Evolutionary conservation across 805 yeast species (phyloP), one percentile per base, ranked within the genome.

Genomic region (Sugiyamaella smithiae): DNA sequence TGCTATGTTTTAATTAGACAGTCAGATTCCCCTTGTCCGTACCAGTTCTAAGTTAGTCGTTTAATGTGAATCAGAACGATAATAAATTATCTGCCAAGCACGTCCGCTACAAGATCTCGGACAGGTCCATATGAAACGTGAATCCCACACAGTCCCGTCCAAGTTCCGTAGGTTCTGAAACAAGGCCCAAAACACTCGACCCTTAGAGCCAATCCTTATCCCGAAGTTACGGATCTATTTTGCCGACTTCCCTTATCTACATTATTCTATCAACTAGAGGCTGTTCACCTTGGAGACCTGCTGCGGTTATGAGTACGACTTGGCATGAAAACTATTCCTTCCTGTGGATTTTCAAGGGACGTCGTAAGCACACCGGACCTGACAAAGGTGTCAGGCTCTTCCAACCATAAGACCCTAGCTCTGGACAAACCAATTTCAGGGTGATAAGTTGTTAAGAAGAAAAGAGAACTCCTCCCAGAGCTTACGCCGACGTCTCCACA

Each of bases 261-360:
- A 64, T 67, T 65, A 64, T 67, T 66, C 71, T 67, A 65, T 68
- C 70, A 67, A 67, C 71, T 66, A 67, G 70, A 68, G 71, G 70
- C 71, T 66, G 71, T 68, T 68, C 67, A 67, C 71, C 72, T 68
- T 65, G 72, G 71, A 68, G 71, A 67, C 71, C 71, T 68, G 70
- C 70, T 68, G 71, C 71, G 72, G 71, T 62, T 67, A 67, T 66
- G 67, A 66, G 71, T 65, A 67, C 70, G 71, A 36, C 70, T 67
- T 65, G 68, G 68, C 67, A 63, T 62, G 70, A 67, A 66, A 62
- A 62, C 65, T 59, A 36, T 36, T 65, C 64, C 69, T 65, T 67
- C 69, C 67, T 59, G 68, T 58, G 69, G 70, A 66, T 66, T 66
- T 66, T 66, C 70, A 67, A 64, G 71, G 69, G 62, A 64, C 70